A percentile compares a stretch with the other conserved stretches of the same genome.
Conservation (phyloP, 495 filamentous ascomycete species). For the Trichoderma virens region DNA sequence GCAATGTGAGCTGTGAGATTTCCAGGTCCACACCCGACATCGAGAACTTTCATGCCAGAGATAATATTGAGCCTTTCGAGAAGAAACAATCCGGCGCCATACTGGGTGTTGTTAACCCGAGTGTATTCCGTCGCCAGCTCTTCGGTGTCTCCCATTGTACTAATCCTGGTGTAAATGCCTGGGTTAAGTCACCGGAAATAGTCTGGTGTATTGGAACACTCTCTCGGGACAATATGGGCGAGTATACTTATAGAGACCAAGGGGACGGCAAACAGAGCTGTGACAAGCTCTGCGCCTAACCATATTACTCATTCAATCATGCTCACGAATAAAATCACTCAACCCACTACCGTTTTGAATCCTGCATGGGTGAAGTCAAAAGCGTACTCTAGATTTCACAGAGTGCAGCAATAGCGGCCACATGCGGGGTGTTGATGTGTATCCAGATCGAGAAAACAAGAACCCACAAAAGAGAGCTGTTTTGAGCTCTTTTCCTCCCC, state of each 20-base stretch:
- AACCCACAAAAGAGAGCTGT: not conserved
- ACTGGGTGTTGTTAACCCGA: not conserved
- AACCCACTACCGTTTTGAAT: too few species aligned
- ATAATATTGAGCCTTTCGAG: not conserved
- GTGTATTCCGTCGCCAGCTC: not conserved
- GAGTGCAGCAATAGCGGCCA: too few species aligned
- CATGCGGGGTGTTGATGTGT: too few species aligned
- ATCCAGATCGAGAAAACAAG: not conserved
- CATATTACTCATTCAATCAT: too few species aligned
- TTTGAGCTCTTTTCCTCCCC: not conserved
- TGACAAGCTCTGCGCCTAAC: too few species aligned
- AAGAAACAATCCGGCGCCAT: not conserved
- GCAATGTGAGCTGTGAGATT: conserved; percentile 14
- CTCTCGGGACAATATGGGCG: too few species aligned
- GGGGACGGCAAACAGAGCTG: too few species aligned
- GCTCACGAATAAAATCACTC: too few species aligned
- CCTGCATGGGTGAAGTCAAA: too few species aligned
- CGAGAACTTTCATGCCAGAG: not conserved
- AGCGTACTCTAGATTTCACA: too few species aligned
- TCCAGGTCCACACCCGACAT: conserved; percentile 8
- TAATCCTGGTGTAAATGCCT: not conserved
- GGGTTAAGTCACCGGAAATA: not conserved
- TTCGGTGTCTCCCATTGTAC: not conserved
- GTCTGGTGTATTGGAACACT: too few species aligned
- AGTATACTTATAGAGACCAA: too few species aligned